Evolutionary conservation across 768 basidiomycete genomes (phyloP).

Genomic region (Wakefieldia striispora): DNA sequence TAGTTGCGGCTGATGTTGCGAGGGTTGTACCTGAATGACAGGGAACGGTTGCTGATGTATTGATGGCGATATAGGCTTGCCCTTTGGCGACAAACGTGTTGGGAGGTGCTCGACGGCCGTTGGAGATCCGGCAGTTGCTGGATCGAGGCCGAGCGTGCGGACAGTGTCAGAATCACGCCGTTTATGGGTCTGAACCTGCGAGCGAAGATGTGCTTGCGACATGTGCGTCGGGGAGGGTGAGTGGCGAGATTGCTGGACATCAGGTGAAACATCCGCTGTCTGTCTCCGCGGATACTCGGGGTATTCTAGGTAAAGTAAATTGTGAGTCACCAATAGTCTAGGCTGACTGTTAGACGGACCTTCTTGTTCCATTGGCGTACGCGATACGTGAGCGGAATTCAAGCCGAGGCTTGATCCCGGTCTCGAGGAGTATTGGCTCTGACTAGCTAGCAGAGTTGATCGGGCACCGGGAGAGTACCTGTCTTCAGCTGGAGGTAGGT

Average conservation of each 20-base stretch:
- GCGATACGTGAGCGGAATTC: constrained; percentile 35
- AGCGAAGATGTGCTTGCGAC: constrained; percentile 30
- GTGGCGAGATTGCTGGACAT: constrained; percentile 38
- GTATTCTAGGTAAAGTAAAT: constrained; percentile 21
- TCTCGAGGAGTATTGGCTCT: constrained; percentile 31
- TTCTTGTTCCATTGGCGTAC: constrained; percentile 47
- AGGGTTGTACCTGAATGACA: constrained; percentile 22
- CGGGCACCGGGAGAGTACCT: constrained; percentile 22
- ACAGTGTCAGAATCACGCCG: constrained; percentile 79
- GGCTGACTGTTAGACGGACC: constrained; percentile 24
- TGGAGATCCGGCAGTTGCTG: constrained; percentile 47
- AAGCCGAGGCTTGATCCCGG: constrained; percentile 47
- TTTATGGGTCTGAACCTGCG: constrained; percentile 45
- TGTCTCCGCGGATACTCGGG: constrained; percentile 25
- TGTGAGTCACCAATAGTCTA: constrained; percentile 8
- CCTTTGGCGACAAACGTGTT: constrained; percentile 31
- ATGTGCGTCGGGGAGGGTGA: constrained; percentile 53
- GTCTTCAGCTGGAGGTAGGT: constrained; percentile 26
- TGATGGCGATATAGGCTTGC: constrained; percentile 17
- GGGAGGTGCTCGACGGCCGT: constrained; percentile 48
- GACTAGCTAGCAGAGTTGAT: constrained; percentile 13
- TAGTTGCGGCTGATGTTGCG: constrained; percentile 18
- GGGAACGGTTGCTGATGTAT: constrained; percentile 30
- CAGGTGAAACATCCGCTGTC: constrained; percentile 8
- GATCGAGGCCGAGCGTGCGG: constrained; percentile 44